Conservation (phyloP, 2,329 filamentous ascomycete genomes). For the Epichloe sylvatica region DNA sequence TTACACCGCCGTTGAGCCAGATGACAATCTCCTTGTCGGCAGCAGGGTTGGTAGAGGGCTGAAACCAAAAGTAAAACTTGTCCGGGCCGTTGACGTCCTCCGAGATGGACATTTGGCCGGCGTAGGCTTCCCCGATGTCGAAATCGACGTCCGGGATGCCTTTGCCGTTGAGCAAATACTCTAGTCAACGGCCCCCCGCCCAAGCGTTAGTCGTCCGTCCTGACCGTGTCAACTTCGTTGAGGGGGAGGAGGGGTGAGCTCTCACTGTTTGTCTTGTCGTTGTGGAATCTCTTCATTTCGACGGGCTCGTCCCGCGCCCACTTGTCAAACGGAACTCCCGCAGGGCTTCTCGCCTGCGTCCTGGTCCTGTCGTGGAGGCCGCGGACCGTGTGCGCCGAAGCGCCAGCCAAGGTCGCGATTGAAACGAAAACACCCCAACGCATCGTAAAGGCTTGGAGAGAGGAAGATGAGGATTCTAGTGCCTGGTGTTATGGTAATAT, state of each 20-base stretch:
- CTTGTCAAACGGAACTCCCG: slow-evolving; percentile 1
- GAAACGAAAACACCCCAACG: slow-evolving; percentile 1
- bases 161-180: slow-evolving; percentile 45
- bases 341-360: background rate
- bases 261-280: slow-evolving; percentile 6
- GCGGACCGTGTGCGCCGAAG: background rate
- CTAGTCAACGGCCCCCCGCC: slow-evolving; percentile 13
- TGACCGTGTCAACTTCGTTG: too few species aligned
- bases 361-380: background rate
- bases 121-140: slow-evolving; percentile 46
- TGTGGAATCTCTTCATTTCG: slow-evolving; percentile 3
- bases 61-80: slow-evolving; percentile 39
- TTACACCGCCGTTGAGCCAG: slow-evolving; percentile 43
- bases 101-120: slow-evolving; percentile 39
- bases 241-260: background rate
- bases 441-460: background rate
- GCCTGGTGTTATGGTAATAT: too few species aligned
- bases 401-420: background rate
- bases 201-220: too few species aligned
- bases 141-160: slow-evolving; percentile 50
- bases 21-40: slow-evolving; percentile 46
- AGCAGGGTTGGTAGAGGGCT: slow-evolving; percentile 29
- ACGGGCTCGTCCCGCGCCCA: slow-evolving; percentile 2
- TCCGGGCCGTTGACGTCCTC: slow-evolving; percentile 24
- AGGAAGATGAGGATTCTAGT: too few species aligned